Evolutionary conservation across 257 asterid genomes (phyloP).

Genomic region (Solanum rostratum): DNA sequence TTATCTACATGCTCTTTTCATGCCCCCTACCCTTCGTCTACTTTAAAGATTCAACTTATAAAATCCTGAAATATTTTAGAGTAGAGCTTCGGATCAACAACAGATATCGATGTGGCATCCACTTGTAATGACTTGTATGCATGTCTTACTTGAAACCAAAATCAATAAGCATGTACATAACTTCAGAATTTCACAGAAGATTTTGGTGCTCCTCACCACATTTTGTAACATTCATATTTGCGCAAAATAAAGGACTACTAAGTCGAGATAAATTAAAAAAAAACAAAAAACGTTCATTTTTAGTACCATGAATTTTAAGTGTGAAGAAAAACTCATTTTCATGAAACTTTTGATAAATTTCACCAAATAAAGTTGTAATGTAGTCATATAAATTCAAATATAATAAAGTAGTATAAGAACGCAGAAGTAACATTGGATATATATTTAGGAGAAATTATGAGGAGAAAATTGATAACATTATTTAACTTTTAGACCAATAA

Average conservation of each 20-base stretch:
- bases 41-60: constrained; percentile 41
- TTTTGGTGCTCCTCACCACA: no score
- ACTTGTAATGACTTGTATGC: constrained; percentile 73
- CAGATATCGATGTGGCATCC: constrained; percentile 57
- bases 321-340: not conserved
- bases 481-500: no score
- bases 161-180: no score
- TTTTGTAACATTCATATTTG: no score
- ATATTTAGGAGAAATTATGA: no score
- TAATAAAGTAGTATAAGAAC: not conserved
- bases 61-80: constrained; percentile 72
- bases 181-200: no score
- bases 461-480: no score
- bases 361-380: not conserved
- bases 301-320: no score
- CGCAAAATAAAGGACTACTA: not conserved
- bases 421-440: no score
- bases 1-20: not conserved
- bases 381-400: not conserved
- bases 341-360: not conserved
- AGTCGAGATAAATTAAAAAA: not conserved
- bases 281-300: no score
- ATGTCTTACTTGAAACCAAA: no score
- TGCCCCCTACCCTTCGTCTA: constrained; percentile 20
- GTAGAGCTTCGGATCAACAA: constrained; percentile 67